Conservation (phyloP, 176 grass and related monocot species). For the Puccinellia tenuiflora region DNA sequence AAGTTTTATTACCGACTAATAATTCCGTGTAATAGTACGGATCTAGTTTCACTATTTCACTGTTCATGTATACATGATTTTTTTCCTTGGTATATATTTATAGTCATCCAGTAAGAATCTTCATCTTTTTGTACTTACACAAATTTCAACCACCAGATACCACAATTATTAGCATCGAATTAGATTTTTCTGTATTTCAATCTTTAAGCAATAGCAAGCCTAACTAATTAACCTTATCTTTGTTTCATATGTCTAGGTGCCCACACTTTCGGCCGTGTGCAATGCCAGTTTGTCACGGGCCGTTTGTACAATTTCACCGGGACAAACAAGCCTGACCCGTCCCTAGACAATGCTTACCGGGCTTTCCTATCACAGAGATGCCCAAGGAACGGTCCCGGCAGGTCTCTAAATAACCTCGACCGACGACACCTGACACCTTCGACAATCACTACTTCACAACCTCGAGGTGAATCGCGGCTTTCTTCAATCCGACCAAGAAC, state of each 20-base stretch:
- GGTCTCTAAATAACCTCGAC: slow-evolving; percentile 43
- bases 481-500: slow-evolving; percentile 54
- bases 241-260: slow-evolving; percentile 28
- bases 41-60: no score
- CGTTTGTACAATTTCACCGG: slow-evolving; percentile 60
- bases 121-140: no score
- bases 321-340: slow-evolving; percentile 42
- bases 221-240: not conserved
- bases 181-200: no score
- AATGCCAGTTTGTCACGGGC: slow-evolving; percentile 35
- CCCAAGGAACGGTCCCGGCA: not conserved
- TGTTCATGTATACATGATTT: no score
- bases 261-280: slow-evolving; percentile 56
- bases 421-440: slow-evolving; percentile 40
- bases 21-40: no score
- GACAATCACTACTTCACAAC: slow-evolving; percentile 69
- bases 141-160: no score
- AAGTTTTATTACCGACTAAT: no score
- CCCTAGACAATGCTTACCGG: not conserved
- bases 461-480: slow-evolving; percentile 30
- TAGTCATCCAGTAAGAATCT: no score
- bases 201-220: not conserved
- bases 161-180: no score
- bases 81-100: no score
- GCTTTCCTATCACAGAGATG: slow-evolving; percentile 22